These are phyloP conservation scores for Globisporangium mamillatum DNA, from an alignment of 352 stramenopile species.

Conservation along the genomic window DNA sequence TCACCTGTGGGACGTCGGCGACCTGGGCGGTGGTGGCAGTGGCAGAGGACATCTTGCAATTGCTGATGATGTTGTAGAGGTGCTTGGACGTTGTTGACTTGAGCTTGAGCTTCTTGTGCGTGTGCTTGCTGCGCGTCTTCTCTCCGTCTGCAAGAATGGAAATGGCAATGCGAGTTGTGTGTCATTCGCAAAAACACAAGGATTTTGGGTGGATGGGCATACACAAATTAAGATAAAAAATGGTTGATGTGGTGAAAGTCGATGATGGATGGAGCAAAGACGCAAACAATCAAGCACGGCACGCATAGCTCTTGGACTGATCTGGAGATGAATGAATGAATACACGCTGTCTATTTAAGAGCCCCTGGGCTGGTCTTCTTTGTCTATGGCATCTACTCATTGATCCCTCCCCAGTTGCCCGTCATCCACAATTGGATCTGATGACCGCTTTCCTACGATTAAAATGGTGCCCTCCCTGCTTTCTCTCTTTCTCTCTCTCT, in stretches of 20 bases:
- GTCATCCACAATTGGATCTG: background rate
- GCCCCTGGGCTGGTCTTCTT: background rate
- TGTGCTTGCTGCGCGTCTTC: constrained; percentile 10
- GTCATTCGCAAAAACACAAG: constrained; percentile 9
- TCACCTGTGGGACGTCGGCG: constrained; percentile 47
- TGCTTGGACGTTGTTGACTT: background rate
- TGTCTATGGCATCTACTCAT: constrained; percentile 10
- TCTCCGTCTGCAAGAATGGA: background rate
- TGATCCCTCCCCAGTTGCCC: background rate
- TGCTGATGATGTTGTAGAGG: background rate
- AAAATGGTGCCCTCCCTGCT: constrained; percentile 1
- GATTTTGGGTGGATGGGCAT: constrained; percentile 23
- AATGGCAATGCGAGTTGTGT: constrained; percentile 14
- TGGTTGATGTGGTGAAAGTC: background rate
- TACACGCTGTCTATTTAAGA: constrained; percentile 17
- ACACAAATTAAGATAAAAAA: constrained; percentile 48
- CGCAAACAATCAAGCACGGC: background rate
- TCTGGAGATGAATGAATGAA: constrained; percentile 2
- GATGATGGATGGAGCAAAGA: constrained; percentile 4
- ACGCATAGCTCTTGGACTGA: background rate
- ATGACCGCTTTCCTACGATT: background rate
- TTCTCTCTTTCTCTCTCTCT: background rate
- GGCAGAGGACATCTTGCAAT: constrained; percentile 9
- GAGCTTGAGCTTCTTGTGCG: background rate
- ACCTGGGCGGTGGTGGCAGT: constrained; percentile 3